Evolutionary conservation across 2,329 filamentous ascomycete species (phyloP), one percentile per base, ranked within the genome.

Genomic region (Penicillium capsulatum): DNA sequence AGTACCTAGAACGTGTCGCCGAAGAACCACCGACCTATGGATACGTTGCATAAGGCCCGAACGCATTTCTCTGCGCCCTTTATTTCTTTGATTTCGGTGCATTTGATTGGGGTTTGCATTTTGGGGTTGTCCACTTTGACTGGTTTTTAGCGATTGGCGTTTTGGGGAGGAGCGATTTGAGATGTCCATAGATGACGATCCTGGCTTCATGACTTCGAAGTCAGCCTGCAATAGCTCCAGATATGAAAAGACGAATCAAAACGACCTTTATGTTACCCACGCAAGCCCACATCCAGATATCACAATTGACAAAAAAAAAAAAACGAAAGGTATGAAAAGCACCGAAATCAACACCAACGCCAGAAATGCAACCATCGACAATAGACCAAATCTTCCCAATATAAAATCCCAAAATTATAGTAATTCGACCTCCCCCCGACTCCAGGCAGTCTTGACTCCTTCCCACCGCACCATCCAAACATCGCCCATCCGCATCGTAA

Each of bases 391-490:
- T 28, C 9, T 17, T 17, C 38, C 27, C 11, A 28, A 24, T 11
- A 24, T 24, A 7, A 24, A 24, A 24, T 24, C 22, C 22, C 22
- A 24, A 24, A 11, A 37, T 55, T 47, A 71, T 44, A 71, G 55
- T 43, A 72, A 48, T 47, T 72, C 69, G 20, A 72, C 54, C 37
- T 69, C 66, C 22, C 69, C 68, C 44, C 51, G 58, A 45, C 57
- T 60, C 60, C 68, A 71, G 19, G 66, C 69, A 34, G 38, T 51
- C 63, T 81, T 86, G 1, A 88, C 79, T 60, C 89, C 87, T 10
- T 86, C 85, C 76, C 82, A 86, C 47, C 82, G 68, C 20, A 89
- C 73, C 48, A 86, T 81, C 59, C 84, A 70, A 17, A 86, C 72
- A 65, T 88, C 74, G 36, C 81, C 77, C 60, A 79, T 69, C 65